A percentile compares a stretch with the other conserved stretches of the same genome.
Conservation (phyloP, 169 alveolate genomes). For the Neospora caninum region DNA sequence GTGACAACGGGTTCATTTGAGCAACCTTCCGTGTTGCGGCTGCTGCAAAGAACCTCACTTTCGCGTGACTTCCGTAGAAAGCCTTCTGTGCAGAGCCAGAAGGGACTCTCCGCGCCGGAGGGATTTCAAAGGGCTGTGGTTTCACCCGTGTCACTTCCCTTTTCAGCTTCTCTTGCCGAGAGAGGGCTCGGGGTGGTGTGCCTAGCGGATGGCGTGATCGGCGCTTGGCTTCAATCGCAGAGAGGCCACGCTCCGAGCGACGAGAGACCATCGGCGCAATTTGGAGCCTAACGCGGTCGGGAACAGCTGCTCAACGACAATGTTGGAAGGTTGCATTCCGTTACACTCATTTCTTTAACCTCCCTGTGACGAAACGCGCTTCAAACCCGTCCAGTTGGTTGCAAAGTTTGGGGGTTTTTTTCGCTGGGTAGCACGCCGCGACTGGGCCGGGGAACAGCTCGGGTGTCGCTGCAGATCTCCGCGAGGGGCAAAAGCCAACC, state of each 20-base stretch:
- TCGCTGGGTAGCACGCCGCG: no score
- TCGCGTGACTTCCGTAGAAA: no score
- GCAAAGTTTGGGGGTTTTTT: no score
- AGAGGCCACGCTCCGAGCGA: not conserved
- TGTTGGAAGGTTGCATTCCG: not conserved
- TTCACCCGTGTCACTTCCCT: not conserved
- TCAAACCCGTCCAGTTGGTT: no score
- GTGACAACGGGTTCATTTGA: not conserved
- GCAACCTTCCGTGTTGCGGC: not conserved
- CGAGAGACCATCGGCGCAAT: not conserved
- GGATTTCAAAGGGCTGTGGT: not conserved
- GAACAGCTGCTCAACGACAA: not conserved
- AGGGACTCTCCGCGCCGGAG: not conserved
- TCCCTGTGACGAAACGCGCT: not conserved
- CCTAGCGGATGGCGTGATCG: not conserved
- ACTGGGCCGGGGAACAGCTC: no score
- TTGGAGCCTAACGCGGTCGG: not conserved
- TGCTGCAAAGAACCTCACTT: no score
- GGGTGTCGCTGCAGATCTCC: no score
- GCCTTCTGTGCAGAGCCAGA: no score
- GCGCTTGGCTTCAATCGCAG: not conserved
- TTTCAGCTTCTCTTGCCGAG: not conserved
- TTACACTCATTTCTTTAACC: not conserved
- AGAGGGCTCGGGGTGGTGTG: not conserved
- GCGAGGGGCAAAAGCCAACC: no score